Percentiles rank a stretch among this genome's conserved stretches.
phyloP scores from a whole-genome alignment of 2,329 filamentous ascomycete genomes.

The Teratosphaeria epicoccoides region DNA sequence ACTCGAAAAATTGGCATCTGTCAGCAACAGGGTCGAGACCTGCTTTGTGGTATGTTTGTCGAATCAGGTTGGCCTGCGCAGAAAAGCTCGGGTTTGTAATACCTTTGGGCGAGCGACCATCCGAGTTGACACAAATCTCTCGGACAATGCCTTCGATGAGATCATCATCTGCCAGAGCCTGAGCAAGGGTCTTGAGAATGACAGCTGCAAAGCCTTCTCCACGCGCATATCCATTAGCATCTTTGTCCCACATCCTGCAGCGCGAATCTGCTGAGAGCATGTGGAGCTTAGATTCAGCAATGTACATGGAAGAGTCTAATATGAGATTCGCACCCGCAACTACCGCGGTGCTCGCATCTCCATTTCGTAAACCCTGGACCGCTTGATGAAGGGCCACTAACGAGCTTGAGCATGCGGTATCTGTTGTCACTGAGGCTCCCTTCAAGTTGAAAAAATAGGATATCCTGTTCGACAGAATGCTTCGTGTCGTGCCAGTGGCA shows the following conservation, averaged over 20 bases:
- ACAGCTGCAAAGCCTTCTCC: not conserved
- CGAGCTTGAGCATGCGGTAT: not conserved
- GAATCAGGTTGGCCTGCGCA: constrained; percentile 2
- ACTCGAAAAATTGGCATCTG: constrained; percentile 11
- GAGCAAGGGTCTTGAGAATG: not conserved
- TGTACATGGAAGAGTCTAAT: not conserved
- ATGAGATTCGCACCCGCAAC: not conserved
- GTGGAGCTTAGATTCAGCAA: not conserved
- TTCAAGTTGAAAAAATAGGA: not conserved
- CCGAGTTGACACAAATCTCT: not conserved
- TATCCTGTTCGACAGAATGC: not conserved
- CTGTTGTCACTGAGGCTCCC: not conserved
- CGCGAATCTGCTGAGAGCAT: not conserved
- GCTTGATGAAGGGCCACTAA: not conserved
- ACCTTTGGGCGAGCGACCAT: not conserved
- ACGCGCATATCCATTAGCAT: not conserved
- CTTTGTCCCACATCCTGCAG: not conserved
- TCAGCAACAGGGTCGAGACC: constrained; percentile 8
- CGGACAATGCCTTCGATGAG: not conserved
- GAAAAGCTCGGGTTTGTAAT: not conserved
- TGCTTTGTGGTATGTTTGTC: not conserved
- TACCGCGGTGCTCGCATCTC: not conserved
- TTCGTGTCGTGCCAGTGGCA: not conserved
- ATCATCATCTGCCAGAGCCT: not conserved
- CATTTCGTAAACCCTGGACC: not conserved